phyloP scores from a whole-genome alignment of 208 protist genomes.

The Acanthamoeba lugdunensis region DNA sequence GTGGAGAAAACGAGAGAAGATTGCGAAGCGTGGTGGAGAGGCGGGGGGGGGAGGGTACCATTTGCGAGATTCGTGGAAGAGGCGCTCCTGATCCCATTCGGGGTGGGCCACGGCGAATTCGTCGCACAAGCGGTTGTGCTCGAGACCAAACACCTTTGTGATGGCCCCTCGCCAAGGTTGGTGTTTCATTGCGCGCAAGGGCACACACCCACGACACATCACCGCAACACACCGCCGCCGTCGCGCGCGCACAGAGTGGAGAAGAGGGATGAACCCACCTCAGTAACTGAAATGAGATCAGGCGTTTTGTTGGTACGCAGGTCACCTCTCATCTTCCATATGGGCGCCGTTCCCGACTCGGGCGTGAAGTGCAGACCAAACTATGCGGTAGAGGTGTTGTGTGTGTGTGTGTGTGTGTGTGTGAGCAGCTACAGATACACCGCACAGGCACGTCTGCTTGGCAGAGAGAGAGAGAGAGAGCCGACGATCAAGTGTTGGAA shows the following conservation, averaged over 20 bases:
- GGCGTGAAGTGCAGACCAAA: not conserved
- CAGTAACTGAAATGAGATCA: conserved; percentile 2
- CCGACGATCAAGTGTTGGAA: too few relatives aligned
- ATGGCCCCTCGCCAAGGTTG: too few relatives aligned
- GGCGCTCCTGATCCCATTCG: conserved; percentile 34
- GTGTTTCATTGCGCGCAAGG: too few relatives aligned
- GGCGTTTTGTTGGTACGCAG: conserved; percentile 45
- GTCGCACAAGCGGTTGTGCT: conserved; percentile 71
- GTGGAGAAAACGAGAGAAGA: not conserved
- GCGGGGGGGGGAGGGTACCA: not conserved
- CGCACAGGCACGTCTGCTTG: not conserved
- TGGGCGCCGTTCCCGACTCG: not conserved
- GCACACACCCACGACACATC: too few relatives aligned
- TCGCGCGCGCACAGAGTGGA: too few relatives aligned
- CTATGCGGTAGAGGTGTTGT: not conserved
- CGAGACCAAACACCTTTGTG: not conserved
- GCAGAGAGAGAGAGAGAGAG: too few relatives aligned
- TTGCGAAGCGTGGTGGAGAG: not conserved
- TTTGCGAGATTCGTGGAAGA: conserved; percentile 58
- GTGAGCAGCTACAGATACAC: too few relatives aligned
- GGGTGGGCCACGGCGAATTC: not conserved
- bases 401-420: too few relatives aligned
- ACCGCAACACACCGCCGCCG: not conserved
- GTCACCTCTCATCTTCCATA: conserved; percentile 41
- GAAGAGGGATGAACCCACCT: not conserved